Evolutionary conservation across 306 rosid species (phyloP), one percentile per base, ranked within the genome.

Genomic region (Canavalia gladiata): DNA sequence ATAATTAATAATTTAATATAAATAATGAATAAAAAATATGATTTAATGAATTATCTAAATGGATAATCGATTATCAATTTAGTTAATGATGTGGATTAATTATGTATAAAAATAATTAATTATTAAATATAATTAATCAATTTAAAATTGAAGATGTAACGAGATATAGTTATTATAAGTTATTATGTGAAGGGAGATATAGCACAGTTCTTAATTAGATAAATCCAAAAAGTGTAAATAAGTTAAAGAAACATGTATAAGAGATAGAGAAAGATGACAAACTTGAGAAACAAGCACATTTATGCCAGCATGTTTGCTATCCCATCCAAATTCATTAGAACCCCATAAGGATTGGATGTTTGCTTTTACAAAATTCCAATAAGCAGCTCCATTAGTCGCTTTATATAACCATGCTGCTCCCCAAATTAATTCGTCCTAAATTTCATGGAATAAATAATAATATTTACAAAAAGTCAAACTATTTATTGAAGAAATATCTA

Each of bases 371-470:
- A 84, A 80, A 0, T 80, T 55, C 90, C 87, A 68, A 52, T 86
- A 86, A 3, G 4, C 3, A 7, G 9, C 0, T 2, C 0, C 7
- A 1, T 50, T 13, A 0, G 82, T 72, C 3, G 93, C 93, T 68
- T 82, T 86, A 56, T 80, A 75, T 52, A 86, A 55, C 91, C 94
- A 90, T 51, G 91, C 39, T 31, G 91, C 90, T 52, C 83, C 94
- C 91, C 94, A 90, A 0, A 84, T 0, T 76, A 90, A 84, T 52
- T 90, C 94, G 34, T 90, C 93, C 90, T 88, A 41, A 8, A 55
- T 83, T 49, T 13, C 1, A 0, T 37, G 8, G 0, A 55, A 55
- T 57, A 57, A 58, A 58, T 29, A 30, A 8, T 30, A 3, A 31
- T 7, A 25, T 29, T 1, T 42, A 42, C 3, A 18, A 18, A 18